phyloP scores from a whole-genome alignment of 1,284 basidiomycete species.

The Fistulinella cinereoalba region DNA sequence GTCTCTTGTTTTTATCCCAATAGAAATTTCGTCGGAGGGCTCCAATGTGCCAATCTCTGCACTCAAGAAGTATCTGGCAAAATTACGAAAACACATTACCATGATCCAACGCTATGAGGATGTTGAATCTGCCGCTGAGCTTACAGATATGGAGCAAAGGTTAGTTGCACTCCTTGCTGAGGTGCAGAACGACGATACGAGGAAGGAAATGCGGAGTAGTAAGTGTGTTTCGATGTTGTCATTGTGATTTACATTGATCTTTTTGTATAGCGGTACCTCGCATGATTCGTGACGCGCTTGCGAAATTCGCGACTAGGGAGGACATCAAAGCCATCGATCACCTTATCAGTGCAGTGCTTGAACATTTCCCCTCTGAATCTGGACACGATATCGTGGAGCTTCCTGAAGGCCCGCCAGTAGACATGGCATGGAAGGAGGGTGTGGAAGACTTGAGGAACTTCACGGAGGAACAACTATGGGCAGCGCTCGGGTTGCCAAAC shows the following conservation, averaged over 20 bases:
- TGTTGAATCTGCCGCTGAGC: not conserved
- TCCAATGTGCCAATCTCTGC: not conserved
- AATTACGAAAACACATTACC: not conserved
- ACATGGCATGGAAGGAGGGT: not conserved
- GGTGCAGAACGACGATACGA: not conserved
- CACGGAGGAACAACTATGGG: not conserved
- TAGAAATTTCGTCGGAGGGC: not conserved
- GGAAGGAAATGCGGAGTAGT: not conserved
- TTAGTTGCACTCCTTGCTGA: not conserved
- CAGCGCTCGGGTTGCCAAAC: not conserved
- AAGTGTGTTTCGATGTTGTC: too few species aligned
- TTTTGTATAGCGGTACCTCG: not conserved
- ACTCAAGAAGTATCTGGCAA: not conserved
- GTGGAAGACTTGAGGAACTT: not conserved
- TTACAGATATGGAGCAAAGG: not conserved
- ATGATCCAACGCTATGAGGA: not conserved
- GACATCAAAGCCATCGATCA: not conserved
- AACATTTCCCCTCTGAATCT: not conserved
- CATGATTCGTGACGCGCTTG: not conserved
- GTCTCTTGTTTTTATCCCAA: too few species aligned
- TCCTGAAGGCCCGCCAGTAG: not conserved
- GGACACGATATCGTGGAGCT: not conserved
- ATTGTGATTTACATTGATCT: not conserved
- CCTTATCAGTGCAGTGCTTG: not conserved
- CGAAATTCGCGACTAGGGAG: not conserved